Percentiles rank a stretch among this genome's conserved stretches.
Conservation (phyloP, 1,139 yeast species). For the Pichia sp. region DNA sequence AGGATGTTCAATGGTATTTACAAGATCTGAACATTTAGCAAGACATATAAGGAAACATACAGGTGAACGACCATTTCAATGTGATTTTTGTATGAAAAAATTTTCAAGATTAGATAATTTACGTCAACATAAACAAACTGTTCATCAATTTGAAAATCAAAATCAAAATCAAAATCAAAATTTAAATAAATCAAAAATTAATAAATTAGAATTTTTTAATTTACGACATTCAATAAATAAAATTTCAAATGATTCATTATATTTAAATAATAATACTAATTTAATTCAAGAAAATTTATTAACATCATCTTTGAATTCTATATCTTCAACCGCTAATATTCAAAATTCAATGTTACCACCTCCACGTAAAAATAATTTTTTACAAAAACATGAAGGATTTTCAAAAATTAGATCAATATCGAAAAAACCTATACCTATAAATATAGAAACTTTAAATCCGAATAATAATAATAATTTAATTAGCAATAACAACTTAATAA, state of each 20-base stretch:
- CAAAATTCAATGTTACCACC: slow-evolving; percentile 27
- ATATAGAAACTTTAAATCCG: slow-evolving; percentile 13
- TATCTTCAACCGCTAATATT: slow-evolving; percentile 17
- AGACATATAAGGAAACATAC: slow-evolving; percentile 91
- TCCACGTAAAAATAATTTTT: slow-evolving; percentile 21
- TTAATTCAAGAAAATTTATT: not conserved
- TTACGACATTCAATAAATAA: not conserved
- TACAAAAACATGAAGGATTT: slow-evolving; percentile 13
- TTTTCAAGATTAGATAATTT: slow-evolving; percentile 83
- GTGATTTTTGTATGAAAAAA: slow-evolving; percentile 73
- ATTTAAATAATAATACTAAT: not conserved
- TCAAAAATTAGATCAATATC: slow-evolving; percentile 24
- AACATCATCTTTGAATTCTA: slow-evolving; percentile 21
- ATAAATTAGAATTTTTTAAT: not conserved
- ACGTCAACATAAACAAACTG: slow-evolving; percentile 89
- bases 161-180: not conserved
- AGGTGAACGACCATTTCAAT: slow-evolving; percentile 90
- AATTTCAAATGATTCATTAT: not conserved
- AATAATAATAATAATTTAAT: slow-evolving; percentile 5
- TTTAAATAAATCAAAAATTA: not conserved
- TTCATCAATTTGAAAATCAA: slow-evolving; percentile 67
- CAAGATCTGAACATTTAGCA: slow-evolving; percentile 84
- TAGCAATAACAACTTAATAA: slow-evolving; percentile 14
- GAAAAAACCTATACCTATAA: slow-evolving; percentile 28
- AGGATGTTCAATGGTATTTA: slow-evolving; percentile 82